Conservation (phyloP, 2,329 filamentous ascomycete species). For the Tolypocladium album region DNA sequence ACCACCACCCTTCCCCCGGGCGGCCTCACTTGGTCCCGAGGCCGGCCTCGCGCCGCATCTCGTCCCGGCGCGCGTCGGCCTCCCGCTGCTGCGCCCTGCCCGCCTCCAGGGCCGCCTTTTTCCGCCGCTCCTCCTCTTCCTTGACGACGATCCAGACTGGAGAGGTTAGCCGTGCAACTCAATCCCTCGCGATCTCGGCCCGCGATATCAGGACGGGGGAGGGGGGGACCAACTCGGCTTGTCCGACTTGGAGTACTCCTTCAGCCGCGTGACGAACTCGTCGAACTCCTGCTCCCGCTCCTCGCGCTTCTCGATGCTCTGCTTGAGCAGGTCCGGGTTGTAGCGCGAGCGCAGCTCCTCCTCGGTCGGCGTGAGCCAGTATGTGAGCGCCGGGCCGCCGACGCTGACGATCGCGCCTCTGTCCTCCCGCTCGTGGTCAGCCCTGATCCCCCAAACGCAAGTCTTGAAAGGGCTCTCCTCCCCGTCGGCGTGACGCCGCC, state of each 20-base stretch:
- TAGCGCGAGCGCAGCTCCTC: slow-evolving; percentile 89
- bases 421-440: slow-evolving; percentile 3
- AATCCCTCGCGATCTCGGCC: slow-evolving; percentile 3
- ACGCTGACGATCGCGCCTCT: slow-evolving; percentile 65
- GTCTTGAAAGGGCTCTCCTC: neutral
- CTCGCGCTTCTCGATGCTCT: slow-evolving; percentile 68
- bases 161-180: neutral
- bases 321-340: slow-evolving; percentile 87
- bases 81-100: slow-evolving; percentile 27
- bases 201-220: neutral
- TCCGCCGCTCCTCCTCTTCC: slow-evolving; percentile 33
- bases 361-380: slow-evolving; percentile 72
- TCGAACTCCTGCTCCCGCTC: slow-evolving; percentile 79
- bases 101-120: slow-evolving; percentile 23
- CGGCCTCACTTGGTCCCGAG: slow-evolving; percentile 22
- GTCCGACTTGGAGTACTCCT: slow-evolving; percentile 81
- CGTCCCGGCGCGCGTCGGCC: slow-evolving; percentile 31
- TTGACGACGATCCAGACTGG: slow-evolving; percentile 41
- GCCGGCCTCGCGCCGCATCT: slow-evolving; percentile 38
- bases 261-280: slow-evolving; percentile 72
- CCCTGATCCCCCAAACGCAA: neutral
- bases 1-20: neutral
- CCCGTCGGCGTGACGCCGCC: neutral
- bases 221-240: slow-evolving; percentile 64
- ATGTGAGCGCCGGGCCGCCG: slow-evolving; percentile 76